Percentiles rank a stretch among this genome's conserved stretches.
Conservation (phyloP, 2,329 filamentous ascomycete genomes). For the Ceratocystis destructans region DNA sequence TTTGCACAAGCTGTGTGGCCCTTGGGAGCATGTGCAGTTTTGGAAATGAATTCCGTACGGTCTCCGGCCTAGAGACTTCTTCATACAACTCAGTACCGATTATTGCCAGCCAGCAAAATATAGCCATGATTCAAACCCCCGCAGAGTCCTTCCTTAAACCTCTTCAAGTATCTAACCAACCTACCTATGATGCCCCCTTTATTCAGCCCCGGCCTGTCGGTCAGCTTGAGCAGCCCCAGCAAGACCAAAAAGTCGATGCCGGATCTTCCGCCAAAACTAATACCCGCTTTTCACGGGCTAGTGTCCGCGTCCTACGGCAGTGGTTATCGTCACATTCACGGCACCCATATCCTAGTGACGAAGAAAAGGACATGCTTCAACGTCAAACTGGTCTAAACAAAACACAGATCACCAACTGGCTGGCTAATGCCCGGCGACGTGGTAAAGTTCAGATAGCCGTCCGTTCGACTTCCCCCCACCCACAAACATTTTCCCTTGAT, state of each 20-base stretch:
- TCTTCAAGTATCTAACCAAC: neutral
- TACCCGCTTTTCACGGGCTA: constrained; percentile 65
- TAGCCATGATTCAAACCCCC: constrained; percentile 20
- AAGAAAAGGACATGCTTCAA: constrained; percentile 70
- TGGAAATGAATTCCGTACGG: constrained; percentile 25
- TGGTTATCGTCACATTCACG: constrained; percentile 71
- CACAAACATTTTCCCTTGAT: constrained; percentile 47
- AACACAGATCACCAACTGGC: constrained; percentile 80
- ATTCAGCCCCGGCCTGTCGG: neutral
- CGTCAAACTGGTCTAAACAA: constrained; percentile 66
- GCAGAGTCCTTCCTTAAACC: neutral
- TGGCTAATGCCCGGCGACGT: constrained; percentile 74
- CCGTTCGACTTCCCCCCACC: constrained; percentile 54
- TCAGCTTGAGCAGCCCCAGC: neutral
- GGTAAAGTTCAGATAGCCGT: constrained; percentile 56
- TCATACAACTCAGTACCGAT: constrained; percentile 35
- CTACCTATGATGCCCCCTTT: neutral
- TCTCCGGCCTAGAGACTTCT: constrained; percentile 27
- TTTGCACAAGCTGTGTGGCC: constrained; percentile 50
- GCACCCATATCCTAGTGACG: constrained; percentile 78
- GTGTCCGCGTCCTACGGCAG: constrained; percentile 65
- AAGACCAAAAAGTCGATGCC: neutral
- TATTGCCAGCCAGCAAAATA: constrained; percentile 32
- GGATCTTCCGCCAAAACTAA: constrained; percentile 40
- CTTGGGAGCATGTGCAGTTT: constrained; percentile 46